phyloP scores from a whole-genome alignment of 208 protist genomes.

The Trypanosoma melophagium region DNA sequence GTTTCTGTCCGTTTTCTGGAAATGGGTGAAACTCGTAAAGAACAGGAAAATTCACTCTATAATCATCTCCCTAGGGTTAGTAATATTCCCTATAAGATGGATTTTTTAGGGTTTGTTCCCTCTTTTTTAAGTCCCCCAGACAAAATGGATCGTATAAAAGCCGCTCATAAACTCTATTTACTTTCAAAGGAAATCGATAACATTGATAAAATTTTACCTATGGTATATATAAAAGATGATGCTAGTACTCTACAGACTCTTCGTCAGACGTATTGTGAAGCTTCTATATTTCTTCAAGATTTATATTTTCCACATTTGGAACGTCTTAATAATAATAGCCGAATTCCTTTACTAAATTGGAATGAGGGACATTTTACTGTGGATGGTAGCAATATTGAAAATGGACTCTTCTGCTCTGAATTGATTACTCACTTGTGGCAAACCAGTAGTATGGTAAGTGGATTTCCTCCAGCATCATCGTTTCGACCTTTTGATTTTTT shows the following conservation, averaged over 20 bases:
- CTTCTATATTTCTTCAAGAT: constrained; percentile 39
- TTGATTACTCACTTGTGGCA: constrained; percentile 79
- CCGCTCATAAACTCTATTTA: constrained; percentile 62
- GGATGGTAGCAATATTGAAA: constrained; percentile 61
- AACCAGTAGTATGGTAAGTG: constrained; percentile 46
- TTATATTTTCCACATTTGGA: constrained; percentile 75
- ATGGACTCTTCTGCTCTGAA: constrained; percentile 73
- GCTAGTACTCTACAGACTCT: constrained; percentile 19
- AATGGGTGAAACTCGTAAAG: constrained; percentile 11
- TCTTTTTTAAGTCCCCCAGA: constrained; percentile 74
- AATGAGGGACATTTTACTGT: constrained; percentile 43
- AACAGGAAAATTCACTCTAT: constrained; percentile 27
- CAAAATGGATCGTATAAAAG: constrained; percentile 84
- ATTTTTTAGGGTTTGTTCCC: constrained; percentile 43
- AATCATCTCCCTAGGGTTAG: constrained; percentile 42
- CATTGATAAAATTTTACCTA: constrained; percentile 34
- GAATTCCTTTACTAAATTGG: constrained; percentile 30
- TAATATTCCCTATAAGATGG: constrained; percentile 46
- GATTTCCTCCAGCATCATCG: constrained; percentile 74
- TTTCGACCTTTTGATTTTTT: constrained; percentile 81
- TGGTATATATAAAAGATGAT: constrained; percentile 2
- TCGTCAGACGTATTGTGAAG: constrained; percentile 37
- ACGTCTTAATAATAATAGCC: not conserved
- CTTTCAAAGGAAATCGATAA: constrained; percentile 46
- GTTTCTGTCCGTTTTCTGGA: constrained; percentile 47